Evolutionary conservation across 148 eudicot species (phyloP), one percentile per base, ranked within the genome.

Genomic region (Vaccinium darrowii): DNA sequence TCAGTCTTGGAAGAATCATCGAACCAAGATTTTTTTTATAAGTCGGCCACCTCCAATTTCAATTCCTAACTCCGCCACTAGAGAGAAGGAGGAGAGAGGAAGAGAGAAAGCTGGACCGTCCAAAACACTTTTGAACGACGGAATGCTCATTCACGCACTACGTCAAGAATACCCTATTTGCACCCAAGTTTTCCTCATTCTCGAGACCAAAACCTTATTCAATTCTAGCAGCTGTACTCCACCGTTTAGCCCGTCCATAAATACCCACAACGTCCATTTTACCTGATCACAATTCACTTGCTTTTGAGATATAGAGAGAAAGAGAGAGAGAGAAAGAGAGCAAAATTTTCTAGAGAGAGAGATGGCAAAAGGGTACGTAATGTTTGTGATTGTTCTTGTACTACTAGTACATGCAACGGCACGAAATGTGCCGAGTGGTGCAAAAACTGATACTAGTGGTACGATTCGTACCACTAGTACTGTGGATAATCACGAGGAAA

Each of bases 401-500:
- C 74, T 69, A 0, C 2, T 69, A 12, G 16, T 12, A 4, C 74
- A 25, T 69, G 74, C 74, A 7, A 27, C 16, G 18, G 36, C 74
- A 69, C 15, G 74, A 7, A 25, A 13, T 25, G 74, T 69, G 36
- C 74, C 39, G 72, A 23, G 36, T 67, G 10, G 30, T 27, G 1
- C 30, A 63, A 23, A 63, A 63, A 23, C 71, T 23, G 30, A 63
- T 27, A 63, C 71, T n/a, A 23, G 71, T 53, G 87, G 25, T 62
- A 3, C 74, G 19, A 80, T 84, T 2, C 23, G 23, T 10, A 62
- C 73, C 8, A 60, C 49, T 25, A 52, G 78, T 30, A 33, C 36
- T 51, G 76, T 54, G 11, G 7, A 52, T 18, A 71, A 73, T 43
- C 62, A 53, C 11, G 88, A 47, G 30, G 53, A 86, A 63, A 77